Base-by-base conservation (phyloP, 441 rosid species). In the Capsella rubella region DNA sequence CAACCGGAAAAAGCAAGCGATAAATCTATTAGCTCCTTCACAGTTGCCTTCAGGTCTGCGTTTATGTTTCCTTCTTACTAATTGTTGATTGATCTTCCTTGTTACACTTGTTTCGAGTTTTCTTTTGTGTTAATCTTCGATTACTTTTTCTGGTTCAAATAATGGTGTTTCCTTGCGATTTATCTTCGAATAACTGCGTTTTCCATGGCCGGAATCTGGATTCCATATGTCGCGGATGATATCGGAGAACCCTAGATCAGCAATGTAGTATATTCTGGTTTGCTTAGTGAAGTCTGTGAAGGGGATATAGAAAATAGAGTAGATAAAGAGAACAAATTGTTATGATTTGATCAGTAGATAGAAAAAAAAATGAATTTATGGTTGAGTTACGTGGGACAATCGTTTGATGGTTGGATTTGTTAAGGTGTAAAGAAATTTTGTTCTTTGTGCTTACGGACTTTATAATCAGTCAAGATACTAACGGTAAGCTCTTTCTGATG, bases 101-200 rank as follows among this genome's bases (percentile, higher is more conserved):
- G 57, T 46, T 73, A 25, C 71, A 28, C 1, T 28, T 16, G 2
- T 8, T 28, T 49, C 57, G 40, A 53, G 39, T 43, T 14, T 31
- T 18, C 55, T 53, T 68, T 1, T 65, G 34, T 65, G 45, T 66
- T 39, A 31, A 12, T 67, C 72, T 66, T 66, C 60, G 66, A 14
- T 55, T 21, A 21, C 25, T 46, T 54, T 60, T 8, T 0, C 6
- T 3, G 34, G 12, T 43, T 54, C 46, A 18, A 4, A 45, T 15
- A 2, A 55, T 56, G 13, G 46, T 12, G 15, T 10, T 57, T 28
- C 39, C 53, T 37, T 11, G 45, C 59, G 71, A 49, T 45, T 55
- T 28, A 34, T 55, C 47, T 51, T 64, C 51, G 45, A 57, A n/a
- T 10, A 10, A 15, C 0, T 54, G 18, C 46, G 27, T 4, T 9